Conservation (phyloP, 2,329 filamentous ascomycete species). For the Trichophyton equinum region DNA sequence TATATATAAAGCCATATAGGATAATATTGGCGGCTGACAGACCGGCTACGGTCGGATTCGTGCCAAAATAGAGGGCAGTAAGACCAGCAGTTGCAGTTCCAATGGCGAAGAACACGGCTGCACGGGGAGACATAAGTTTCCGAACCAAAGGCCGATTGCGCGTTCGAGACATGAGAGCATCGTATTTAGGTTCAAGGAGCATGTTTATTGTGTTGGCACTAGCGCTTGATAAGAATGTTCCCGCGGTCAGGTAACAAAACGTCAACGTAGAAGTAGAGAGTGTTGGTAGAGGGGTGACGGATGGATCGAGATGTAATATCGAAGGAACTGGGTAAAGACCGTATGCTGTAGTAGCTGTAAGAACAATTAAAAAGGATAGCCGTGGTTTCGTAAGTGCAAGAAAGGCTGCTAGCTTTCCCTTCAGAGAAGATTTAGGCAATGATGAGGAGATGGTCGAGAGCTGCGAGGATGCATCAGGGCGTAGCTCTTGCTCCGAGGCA, state of each 20-base stretch:
- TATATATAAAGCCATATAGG: constrained; percentile 86
- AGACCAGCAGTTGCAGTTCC: constrained; percentile 57
- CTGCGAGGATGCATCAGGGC: constrained; percentile 49
- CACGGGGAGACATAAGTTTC: constrained; percentile 57
- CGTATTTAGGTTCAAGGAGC: constrained; percentile 83
- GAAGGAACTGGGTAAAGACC: constrained; percentile 85
- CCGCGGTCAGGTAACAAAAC: constrained; percentile 77
- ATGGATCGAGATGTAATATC: constrained; percentile 72
- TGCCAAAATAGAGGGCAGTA: constrained; percentile 68
- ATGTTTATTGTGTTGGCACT: constrained; percentile 94
- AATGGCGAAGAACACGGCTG: constrained; percentile 68
- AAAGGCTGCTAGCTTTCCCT: constrained; percentile 62
- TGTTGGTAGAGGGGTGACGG: constrained; percentile 43
- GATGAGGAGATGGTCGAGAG: constrained; percentile 45
- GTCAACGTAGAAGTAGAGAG: constrained; percentile 68
- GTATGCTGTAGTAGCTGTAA: constrained; percentile 83
- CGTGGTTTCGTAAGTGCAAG: constrained; percentile 93
- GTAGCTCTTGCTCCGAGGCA: constrained; percentile 27
- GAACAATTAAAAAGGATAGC: constrained; percentile 77
- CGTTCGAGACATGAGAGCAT: constrained; percentile 88
- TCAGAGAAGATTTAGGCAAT: constrained; percentile 44
- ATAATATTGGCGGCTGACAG: constrained; percentile 75
- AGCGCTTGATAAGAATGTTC: constrained; percentile 78
- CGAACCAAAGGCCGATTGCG: constrained; percentile 80
- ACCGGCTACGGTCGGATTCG: constrained; percentile 84